A percentile compares a stretch with the other conserved stretches of the same genome.
phyloP scores from a whole-genome alignment of 257 asterid species.

The Phtheirospermum japonicum region DNA sequence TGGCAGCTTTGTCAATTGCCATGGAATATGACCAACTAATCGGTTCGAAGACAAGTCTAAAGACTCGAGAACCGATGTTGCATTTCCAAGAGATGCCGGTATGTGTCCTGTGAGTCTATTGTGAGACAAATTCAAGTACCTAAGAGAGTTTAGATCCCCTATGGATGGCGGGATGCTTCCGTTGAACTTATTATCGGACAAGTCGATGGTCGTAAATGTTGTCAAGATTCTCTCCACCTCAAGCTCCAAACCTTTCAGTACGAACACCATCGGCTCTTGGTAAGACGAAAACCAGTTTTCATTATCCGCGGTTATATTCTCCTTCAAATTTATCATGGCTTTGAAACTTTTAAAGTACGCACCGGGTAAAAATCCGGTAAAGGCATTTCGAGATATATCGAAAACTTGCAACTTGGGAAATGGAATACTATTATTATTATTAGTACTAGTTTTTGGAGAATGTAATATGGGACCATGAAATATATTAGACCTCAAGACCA shows the following conservation, averaged over 20 bases:
- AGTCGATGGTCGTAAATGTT: background rate
- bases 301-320: background rate
- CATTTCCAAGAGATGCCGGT: background rate
- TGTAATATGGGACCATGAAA: too few relatives aligned
- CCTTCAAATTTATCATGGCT: background rate
- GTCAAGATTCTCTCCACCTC: background rate
- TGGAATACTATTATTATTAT: background rate
- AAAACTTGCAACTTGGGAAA: background rate
- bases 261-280: background rate
- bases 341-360: background rate
- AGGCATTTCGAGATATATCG: background rate
- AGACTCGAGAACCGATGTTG: background rate
- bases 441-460: too few relatives aligned
- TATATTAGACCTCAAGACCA: too few relatives aligned
- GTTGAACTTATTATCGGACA: background rate
- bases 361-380: background rate
- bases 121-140: background rate
- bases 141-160: background rate
- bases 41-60: conserved; percentile 1
- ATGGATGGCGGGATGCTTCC: background rate
- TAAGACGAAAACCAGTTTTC: background rate
- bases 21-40: background rate
- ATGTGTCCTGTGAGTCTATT: background rate
- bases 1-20: background rate
- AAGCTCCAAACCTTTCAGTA: background rate